A percentile compares a stretch with the other conserved stretches of the same genome.
Evolutionary conservation across 768 basidiomycete genomes (phyloP).

Genomic region (Boletus vermiculosoides): DNA sequence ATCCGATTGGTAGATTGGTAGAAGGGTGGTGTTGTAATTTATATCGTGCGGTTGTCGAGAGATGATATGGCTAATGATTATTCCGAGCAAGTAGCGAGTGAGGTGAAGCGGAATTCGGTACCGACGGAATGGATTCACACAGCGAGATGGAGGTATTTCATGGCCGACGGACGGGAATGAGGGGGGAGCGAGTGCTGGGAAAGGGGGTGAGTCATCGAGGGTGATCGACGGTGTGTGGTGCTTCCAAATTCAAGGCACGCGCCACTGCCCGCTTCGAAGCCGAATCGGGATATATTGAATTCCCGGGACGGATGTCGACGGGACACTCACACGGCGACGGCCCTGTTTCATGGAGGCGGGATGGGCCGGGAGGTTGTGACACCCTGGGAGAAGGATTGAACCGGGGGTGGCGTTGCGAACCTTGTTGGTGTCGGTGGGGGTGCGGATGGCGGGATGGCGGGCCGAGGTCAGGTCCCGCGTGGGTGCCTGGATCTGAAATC

Average conservation of each 20-base stretch:
- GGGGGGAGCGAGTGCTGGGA: neutral
- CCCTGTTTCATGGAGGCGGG: slow-evolving; percentile 19
- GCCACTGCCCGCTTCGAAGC: slow-evolving; percentile 18
- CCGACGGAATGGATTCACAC: slow-evolving; percentile 1
- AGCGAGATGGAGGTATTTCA: neutral
- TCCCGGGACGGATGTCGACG: neutral
- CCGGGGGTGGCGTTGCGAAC: slow-evolving; percentile 20
- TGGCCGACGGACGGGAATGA: slow-evolving; percentile 19
- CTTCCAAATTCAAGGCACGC: slow-evolving; percentile 29
- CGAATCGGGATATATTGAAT: slow-evolving; percentile 21
- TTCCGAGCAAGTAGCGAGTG: neutral
- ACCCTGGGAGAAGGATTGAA: slow-evolving; percentile 10
- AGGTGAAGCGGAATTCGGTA: neutral
- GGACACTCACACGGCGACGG: neutral
- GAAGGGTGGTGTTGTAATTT: slow-evolving; percentile 10
- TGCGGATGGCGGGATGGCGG: slow-evolving; percentile 18
- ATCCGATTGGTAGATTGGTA: neutral
- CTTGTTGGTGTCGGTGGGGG: slow-evolving; percentile 19
- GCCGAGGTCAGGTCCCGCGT: slow-evolving; percentile 18
- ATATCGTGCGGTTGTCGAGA: slow-evolving; percentile 4
- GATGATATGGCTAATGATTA: slow-evolving; percentile 15
- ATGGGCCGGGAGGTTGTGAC: slow-evolving; percentile 10
- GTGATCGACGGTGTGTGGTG: slow-evolving; percentile 29
- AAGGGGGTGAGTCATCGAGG: slow-evolving; percentile 22
- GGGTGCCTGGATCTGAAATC: slow-evolving; percentile 41